phyloP scores from a whole-genome alignment of 345 rosid species.

The Euclidium syriacum region DNA sequence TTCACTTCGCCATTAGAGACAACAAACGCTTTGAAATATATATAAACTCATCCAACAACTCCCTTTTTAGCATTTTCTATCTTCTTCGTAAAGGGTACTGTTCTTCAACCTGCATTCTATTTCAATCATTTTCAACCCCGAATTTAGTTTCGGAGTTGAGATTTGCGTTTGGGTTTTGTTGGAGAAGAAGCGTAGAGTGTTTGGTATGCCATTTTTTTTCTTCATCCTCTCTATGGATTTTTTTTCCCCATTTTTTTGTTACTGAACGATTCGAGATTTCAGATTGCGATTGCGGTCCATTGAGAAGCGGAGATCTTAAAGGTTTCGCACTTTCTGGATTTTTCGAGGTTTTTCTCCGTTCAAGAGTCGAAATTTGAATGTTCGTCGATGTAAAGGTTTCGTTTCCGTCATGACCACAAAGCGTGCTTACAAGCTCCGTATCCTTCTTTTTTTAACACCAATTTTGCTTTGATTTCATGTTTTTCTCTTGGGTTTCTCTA shows the following conservation, averaged over 20 bases:
- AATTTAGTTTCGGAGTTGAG: background rate
- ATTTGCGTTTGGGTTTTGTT: background rate
- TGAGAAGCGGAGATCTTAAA: constrained; percentile 14
- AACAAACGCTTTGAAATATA: background rate
- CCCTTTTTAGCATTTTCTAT: background rate
- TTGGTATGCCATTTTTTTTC: background rate
- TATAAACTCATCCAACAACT: constrained; percentile 18
- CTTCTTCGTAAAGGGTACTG: constrained; percentile 18
- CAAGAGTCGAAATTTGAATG: constrained; percentile 22
- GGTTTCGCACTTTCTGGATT: background rate
- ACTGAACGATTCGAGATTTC: constrained; percentile 12
- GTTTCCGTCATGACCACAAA: constrained; percentile 78
- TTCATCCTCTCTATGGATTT: background rate
- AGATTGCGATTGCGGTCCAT: constrained; percentile 3
- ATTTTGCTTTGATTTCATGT: constrained; percentile 6
- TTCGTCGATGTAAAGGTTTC: constrained; percentile 20
- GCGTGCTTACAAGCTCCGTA: constrained; percentile 99
- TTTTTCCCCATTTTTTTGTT: background rate
- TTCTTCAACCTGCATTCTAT: constrained; percentile 15
- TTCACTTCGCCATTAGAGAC: constrained; percentile 18
- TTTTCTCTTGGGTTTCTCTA: background rate
- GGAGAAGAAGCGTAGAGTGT: background rate
- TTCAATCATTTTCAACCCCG: background rate
- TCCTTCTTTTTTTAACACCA: constrained; percentile 38
- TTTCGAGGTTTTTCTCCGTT: background rate